These are phyloP conservation scores for Gleditsia sinensis DNA, from an alignment of 306 rosid species.

Conservation along the genomic window DNA sequence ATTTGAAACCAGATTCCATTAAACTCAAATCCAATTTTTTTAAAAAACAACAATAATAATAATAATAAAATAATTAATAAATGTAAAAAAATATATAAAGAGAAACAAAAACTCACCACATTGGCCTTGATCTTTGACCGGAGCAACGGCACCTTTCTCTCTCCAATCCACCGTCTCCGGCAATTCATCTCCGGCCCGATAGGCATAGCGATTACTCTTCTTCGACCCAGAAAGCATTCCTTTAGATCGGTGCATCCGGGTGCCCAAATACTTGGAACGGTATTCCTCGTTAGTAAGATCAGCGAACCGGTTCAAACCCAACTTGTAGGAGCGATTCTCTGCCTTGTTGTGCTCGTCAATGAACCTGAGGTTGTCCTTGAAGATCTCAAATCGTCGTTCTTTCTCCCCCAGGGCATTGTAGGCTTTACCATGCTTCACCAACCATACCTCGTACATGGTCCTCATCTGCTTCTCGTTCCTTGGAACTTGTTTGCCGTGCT, in stretches of 20 bases:
- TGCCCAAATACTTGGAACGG: slow-evolving; percentile 52
- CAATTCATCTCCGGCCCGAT: slow-evolving; percentile 50
- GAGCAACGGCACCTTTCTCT: slow-evolving; percentile 66
- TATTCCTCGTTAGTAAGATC: slow-evolving; percentile 84
- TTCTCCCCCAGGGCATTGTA: slow-evolving; percentile 78
- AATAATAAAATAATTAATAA: too few relatives aligned
- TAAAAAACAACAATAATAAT: too few relatives aligned
- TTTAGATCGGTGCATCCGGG: slow-evolving; percentile 19
- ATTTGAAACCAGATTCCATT: neutral
- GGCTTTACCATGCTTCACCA: slow-evolving; percentile 61
- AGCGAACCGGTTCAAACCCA: slow-evolving; percentile 77
- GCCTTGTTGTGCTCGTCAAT: slow-evolving; percentile 52
- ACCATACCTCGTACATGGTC: slow-evolving; percentile 67
- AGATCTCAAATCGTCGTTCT: slow-evolving; percentile 61
- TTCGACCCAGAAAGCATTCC: slow-evolving; percentile 10
- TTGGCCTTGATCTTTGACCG: slow-evolving; percentile 91
- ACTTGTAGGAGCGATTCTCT: slow-evolving; percentile 33
- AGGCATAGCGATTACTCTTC: slow-evolving; percentile 54
- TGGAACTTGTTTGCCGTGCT: neutral
- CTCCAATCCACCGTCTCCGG: slow-evolving; percentile 83
- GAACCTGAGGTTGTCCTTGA: slow-evolving; percentile 72
- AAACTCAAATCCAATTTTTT: too few relatives aligned
- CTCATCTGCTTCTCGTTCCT: slow-evolving; percentile 39
- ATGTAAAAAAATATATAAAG: neutral
- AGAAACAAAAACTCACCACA: slow-evolving; percentile 61